These are phyloP conservation scores for Isabelozyma pseudorhagii DNA, from an alignment of 805 yeast genomes.

Conservation along the genomic window DNA sequence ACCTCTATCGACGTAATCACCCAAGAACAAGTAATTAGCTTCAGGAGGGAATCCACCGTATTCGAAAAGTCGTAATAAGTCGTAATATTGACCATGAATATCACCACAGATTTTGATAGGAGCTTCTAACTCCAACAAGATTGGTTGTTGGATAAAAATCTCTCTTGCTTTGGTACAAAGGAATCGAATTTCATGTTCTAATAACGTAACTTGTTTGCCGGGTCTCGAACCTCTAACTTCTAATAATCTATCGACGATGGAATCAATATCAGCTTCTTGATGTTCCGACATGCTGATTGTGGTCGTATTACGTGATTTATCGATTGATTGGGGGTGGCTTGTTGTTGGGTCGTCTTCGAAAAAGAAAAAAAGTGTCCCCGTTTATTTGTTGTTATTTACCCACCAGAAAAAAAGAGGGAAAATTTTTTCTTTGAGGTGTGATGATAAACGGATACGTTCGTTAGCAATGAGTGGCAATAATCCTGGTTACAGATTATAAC, in stretches of 20 bases:
- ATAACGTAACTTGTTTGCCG: conserved; percentile 85
- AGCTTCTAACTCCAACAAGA: conserved; percentile 84
- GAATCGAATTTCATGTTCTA: conserved; percentile 84
- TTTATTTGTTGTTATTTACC: not conserved
- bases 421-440: not conserved
- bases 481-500: not conserved
- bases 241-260: conserved; percentile 84
- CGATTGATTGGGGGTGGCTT: not conserved
- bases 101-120: conserved; percentile 93
- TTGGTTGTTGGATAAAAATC: conserved; percentile 91
- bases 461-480: not conserved
- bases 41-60: conserved; percentile 97
- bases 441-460: not conserved
- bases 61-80: conserved; percentile 83
- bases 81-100: conserved; percentile 93
- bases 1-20: conserved; percentile 95
- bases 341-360: no score
- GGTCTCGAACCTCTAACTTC: conserved; percentile 96
- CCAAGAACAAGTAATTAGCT: conserved; percentile 84
- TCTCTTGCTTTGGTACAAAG: conserved; percentile 94
- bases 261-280: conserved; percentile 81
- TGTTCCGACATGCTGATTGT: conserved; percentile 3
- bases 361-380: no score
- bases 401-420: not conserved
- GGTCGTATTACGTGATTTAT: conserved; percentile 1